Evolutionary conservation across 23 red algal species (phyloP), one percentile per base, ranked within the genome.

Genomic region (Rhodosorus marinus): DNA sequence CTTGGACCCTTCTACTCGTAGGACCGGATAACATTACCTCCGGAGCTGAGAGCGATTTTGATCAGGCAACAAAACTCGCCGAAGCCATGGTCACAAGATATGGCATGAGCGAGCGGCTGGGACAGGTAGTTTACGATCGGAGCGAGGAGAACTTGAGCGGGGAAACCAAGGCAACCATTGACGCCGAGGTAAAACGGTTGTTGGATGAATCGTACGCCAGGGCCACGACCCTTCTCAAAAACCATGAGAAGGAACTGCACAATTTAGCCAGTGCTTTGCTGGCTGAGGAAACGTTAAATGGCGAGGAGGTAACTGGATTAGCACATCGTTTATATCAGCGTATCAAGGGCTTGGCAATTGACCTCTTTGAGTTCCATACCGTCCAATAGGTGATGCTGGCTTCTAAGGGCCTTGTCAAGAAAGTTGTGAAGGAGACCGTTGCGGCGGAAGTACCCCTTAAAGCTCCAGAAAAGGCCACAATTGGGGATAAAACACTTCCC

Each of bases 61-160:
- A 80, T 33, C 69, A 78, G 25, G 90, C 90, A 24, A 98, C 90
- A 26, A 35, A 80, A 48, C 45, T 98, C 45, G 90, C 90, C 31
- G 90, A 98, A 42, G 90, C 90, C 1, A 98, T 98, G 90, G 90
- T 98, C 1, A 98, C 79, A 35, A 64, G 73, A 6, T 98, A 76
- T 64, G 90, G 90, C 31, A 84, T 98, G 90, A 85, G 78, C 27
- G 63, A 64, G 7, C 57, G 68, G 36, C 33, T 98, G 33, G 90
- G 90, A 6, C 45, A 64, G 33, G 67, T 85, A 38, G 70, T 80
- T 24, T 79, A 81, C 34, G 90, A 98, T 38, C 69, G 77, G 41
- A 56, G 57, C 47, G 58, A 47, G 5, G 90, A 83, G 47, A n/a
- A n/a, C n/a, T n/a, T n/a, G n/a, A 62, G 64, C n/a, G 49, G 59